Evolutionary conservation across 768 basidiomycete species (phyloP).

Genomic region (Mycena crocata): DNA sequence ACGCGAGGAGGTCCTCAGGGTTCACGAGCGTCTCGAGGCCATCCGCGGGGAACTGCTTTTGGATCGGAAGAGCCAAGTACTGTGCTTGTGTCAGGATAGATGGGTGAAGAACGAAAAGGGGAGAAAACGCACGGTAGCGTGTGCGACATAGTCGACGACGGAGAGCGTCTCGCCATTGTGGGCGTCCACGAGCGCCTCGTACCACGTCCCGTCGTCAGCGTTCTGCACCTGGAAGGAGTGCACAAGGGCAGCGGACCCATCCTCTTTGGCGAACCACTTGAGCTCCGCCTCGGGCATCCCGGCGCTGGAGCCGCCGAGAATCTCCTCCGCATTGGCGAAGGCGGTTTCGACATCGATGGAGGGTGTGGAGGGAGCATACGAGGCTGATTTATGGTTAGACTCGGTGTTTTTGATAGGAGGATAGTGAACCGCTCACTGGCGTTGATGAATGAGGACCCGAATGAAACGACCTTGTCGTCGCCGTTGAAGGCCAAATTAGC

Average conservation of each 20-base stretch:
- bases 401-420: no score
- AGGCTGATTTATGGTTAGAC: neutral
- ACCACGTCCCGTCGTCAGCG: neutral
- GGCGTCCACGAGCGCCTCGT: slow-evolving; percentile 6
- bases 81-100: neutral
- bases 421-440: neutral
- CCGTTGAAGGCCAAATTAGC: neutral
- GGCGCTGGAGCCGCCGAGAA: neutral
- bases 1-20: neutral
- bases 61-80: neutral
- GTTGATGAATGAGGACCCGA: neutral
- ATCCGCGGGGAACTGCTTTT: neutral
- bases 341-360: neutral
- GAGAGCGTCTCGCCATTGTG: neutral
- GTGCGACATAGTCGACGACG: neutral
- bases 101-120: neutral
- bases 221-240: neutral
- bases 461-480: neutral
- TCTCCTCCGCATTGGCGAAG: neutral
- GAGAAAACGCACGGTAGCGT: neutral
- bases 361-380: neutral
- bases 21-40: neutral
- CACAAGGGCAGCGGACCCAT: neutral
- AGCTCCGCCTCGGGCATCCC: neutral
- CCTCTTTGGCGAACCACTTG: neutral